Percentiles rank a stretch among this genome's conserved stretches.
Conservation (phyloP, 352 stramenopile genomes). For the Pythium chondricola region DNA sequence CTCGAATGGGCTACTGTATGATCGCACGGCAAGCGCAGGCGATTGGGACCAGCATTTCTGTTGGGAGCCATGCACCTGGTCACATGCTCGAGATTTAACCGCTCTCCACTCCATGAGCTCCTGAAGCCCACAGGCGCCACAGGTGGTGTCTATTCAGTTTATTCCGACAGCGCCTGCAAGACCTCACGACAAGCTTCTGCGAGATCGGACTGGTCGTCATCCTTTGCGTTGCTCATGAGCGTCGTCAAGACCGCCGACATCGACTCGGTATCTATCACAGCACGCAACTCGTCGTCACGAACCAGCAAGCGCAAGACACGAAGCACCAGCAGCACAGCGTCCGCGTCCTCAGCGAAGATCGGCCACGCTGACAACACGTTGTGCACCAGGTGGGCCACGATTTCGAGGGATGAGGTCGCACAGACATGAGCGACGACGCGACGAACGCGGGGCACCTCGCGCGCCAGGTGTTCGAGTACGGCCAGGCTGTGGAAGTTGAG, state of each 20-base stretch:
- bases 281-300: slow-evolving; percentile 4
- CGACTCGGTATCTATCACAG: background rate
- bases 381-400: slow-evolving; percentile 9
- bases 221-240: slow-evolving; percentile 7
- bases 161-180: slow-evolving; percentile 7
- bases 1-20: too few species aligned
- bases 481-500: slow-evolving; percentile 10
- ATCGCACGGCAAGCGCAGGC: too few species aligned
- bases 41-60: too few species aligned
- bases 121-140: too few species aligned
- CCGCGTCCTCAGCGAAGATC: slow-evolving; percentile 17
- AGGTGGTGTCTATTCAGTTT: too few species aligned
- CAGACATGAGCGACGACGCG: background rate
- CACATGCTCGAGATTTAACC: too few species aligned
- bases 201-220: slow-evolving; percentile 10
- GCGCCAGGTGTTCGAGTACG: slow-evolving; percentile 11
- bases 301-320: slow-evolving; percentile 6
- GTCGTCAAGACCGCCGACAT: slow-evolving; percentile 1
- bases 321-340: slow-evolving; percentile 15
- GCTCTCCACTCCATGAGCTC: too few species aligned
- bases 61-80: too few species aligned
- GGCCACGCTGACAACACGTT: slow-evolving; percentile 14
- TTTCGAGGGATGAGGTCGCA: slow-evolving; percentile 3
- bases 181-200: slow-evolving; percentile 8
- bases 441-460: slow-evolving; percentile 1